Conservation (phyloP, 768 basidiomycete species). For the Serendipita sp. region DNA sequence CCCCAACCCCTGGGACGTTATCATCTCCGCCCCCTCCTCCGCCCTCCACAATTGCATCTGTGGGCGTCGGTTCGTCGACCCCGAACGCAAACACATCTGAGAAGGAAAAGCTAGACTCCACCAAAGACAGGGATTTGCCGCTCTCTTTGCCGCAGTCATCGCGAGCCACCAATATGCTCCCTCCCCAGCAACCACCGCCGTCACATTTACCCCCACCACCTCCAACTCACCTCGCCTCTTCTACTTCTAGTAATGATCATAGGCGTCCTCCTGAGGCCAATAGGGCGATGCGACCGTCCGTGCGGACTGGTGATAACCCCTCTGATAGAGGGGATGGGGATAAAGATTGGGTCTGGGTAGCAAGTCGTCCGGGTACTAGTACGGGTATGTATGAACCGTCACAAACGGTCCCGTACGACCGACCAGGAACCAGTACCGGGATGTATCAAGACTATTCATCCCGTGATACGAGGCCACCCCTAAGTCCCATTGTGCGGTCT, state of each 20-base stretch:
- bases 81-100: neutral
- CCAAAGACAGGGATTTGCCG: neutral
- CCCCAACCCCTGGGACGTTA: neutral
- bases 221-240: neutral
- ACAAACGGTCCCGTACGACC: neutral
- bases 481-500: neutral
- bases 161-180: neutral
- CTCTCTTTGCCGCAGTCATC: neutral
- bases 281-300: neutral
- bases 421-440: constrained; percentile 3
- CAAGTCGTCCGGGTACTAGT: neutral
- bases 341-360: neutral
- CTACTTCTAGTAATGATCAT: neutral
- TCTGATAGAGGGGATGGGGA: neutral
- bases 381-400: neutral
- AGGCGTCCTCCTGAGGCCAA: neutral
- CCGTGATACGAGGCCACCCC: neutral
- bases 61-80: neutral
- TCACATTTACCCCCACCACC: neutral
- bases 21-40: neutral
- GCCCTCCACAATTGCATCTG: neutral
- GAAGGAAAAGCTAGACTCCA: neutral
- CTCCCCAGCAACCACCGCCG: neutral
- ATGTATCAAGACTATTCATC: neutral
- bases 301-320: too few relatives aligned